Evolutionary conservation across 2,329 filamentous ascomycete genomes (phyloP), one percentile per base, ranked within the genome.

Genomic region (Myotisia sp.): DNA sequence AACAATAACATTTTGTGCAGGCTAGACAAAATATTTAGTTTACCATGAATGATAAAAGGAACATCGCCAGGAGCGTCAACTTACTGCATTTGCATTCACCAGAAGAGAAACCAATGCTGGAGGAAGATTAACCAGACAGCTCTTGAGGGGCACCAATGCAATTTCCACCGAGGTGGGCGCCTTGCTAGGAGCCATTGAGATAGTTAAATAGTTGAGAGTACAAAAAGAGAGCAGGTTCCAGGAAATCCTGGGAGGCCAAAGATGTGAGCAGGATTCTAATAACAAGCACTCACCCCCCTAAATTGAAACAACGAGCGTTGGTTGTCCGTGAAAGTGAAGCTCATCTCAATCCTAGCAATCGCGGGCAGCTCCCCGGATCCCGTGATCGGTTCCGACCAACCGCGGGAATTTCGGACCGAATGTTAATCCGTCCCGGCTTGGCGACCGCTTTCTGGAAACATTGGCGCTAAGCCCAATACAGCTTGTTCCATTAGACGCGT

Each of bases 1-100:
- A 55, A 98, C 79, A 42, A 95, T 72, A 47, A 95, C 83, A 79
- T 95, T 93, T 62, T 98, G 90, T 21, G 81, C 83, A 39, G 86
- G 71, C 84, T 92, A 48, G 8, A 27, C 23, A 21, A 8, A 24
- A n/a, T 18, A 37, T 14, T 36, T 26, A 40, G 31, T 10, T 18
- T 4, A 20, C n/a, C n/a, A 10, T 22, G 14, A 19, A 26, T 22
- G 14, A 3, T 23, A 23, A 5, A 14, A 16, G 21, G 18, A 13
- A n/a, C n/a, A n/a, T n/a, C n/a, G n/a, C n/a, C 6, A 19, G 29
- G n/a, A 9, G 6, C 23, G 33, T 37, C 24, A 24, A 55, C 79
- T 60, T 67, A 92, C 82, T 27, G 86, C 86, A 54, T 95, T 92
- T 47, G 86, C 72, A 60, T 86, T 92, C 47, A 87, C 74, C 32